These are phyloP conservation scores for Quercus parvula DNA, from an alignment of 306 rosid genomes.

Conservation along the genomic window DNA sequence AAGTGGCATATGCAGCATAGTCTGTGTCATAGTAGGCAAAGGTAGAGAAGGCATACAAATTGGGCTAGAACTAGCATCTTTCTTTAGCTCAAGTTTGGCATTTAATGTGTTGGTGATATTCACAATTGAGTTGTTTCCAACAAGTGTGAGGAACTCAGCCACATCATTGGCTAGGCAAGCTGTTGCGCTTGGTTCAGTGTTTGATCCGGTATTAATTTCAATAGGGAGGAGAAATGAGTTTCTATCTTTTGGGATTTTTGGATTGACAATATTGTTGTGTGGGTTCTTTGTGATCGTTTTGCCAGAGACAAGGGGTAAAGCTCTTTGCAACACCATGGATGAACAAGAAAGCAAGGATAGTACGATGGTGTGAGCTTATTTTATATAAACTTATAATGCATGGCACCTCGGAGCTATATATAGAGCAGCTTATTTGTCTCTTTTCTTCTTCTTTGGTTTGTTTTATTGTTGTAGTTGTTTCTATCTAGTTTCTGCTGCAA, in stretches of 20 bases:
- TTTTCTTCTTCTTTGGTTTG: too few species aligned
- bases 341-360: slow-evolving; percentile 25
- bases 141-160: slow-evolving; percentile 46
- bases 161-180: slow-evolving; percentile 40
- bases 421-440: too few species aligned
- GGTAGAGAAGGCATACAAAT: slow-evolving; percentile 5
- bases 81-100: slow-evolving; percentile 26
- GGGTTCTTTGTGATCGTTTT: slow-evolving; percentile 10
- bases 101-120: slow-evolving; percentile 28
- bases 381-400: too few species aligned
- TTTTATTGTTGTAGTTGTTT: too few species aligned
- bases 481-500: too few species aligned
- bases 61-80: slow-evolving; percentile 27
- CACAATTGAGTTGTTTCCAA: slow-evolving; percentile 41
- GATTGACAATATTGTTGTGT: slow-evolving; percentile 6
- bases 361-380: too few species aligned
- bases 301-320: slow-evolving; percentile 29
- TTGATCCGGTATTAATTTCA: slow-evolving; percentile 19
- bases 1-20: slow-evolving; percentile 30
- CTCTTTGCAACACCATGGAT: slow-evolving; percentile 41
- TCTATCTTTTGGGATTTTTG: slow-evolving; percentile 30
- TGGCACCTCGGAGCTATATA: too few species aligned
- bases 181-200: slow-evolving; percentile 24
- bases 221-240: slow-evolving; percentile 25
- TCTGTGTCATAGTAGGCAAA: slow-evolving; percentile 1